Conservation (phyloP, 805 yeast species). For the Candida chilensis region DNA sequence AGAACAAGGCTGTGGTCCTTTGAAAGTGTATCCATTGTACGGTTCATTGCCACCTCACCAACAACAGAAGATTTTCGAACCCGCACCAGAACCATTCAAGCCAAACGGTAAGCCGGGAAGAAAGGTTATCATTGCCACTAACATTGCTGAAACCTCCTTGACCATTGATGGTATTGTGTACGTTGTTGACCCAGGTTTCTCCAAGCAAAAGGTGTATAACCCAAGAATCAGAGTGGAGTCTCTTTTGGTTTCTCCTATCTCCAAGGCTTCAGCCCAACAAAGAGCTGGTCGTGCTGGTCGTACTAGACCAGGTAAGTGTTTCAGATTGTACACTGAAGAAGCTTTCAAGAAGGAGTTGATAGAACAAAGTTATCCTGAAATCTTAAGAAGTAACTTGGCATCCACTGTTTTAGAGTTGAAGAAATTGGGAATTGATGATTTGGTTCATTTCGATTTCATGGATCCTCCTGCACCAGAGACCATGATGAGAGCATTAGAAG, state of each 20-base stretch:
- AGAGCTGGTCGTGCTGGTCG: slow-evolving; percentile 99
- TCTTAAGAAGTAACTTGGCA: slow-evolving; percentile 81
- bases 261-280: slow-evolving; percentile 96
- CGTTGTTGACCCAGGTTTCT: slow-evolving; percentile 96
- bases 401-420: slow-evolving; percentile 89
- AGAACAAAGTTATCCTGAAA: slow-evolving; percentile 95
- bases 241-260: slow-evolving; percentile 86
- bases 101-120: slow-evolving; percentile 89
- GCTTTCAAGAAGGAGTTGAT: slow-evolving; percentile 90
- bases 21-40: slow-evolving; percentile 84
- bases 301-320: slow-evolving; percentile 97
- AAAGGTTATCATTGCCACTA: slow-evolving; percentile 85
- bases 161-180: slow-evolving; percentile 97
- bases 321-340: slow-evolving; percentile 92
- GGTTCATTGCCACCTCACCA: slow-evolving; percentile 96
- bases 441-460: slow-evolving; percentile 97
- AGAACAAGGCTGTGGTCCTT: slow-evolving; percentile 86
- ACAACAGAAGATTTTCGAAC: slow-evolving; percentile 89
- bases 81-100: slow-evolving; percentile 70
- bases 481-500: slow-evolving; percentile 98
- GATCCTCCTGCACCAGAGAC: slow-evolving; percentile 99
- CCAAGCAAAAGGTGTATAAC: slow-evolving; percentile 93
- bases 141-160: slow-evolving; percentile 95
- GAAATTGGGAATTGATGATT: slow-evolving; percentile 89
- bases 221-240: slow-evolving; percentile 96